Base-by-base conservation (phyloP, 306 rosid genomes). In the Mimosa bimucronata region DNA sequence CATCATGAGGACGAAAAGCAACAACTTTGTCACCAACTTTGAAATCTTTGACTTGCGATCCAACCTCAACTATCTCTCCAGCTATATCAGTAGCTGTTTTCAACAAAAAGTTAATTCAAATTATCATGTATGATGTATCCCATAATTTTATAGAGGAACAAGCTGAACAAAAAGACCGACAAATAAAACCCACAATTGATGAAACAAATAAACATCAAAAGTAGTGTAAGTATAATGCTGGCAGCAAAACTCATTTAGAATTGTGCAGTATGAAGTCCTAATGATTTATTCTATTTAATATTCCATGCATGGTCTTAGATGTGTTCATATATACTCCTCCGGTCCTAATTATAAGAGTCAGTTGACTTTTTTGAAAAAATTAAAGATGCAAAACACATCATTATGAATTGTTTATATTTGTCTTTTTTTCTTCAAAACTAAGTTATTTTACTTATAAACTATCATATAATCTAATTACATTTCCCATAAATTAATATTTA, bases 21-120 rank as follows among this genome's bases (percentile, higher is more conserved):
- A 91, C 44, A 60, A 89, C 91, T 92, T 91, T 88, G 77, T 92
- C 96, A 9, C 97, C 94, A 29, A 52, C 83, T 89, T 85, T 84
- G 66, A 91, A 84, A 78, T 86, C 87, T 65, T 80, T 85, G 50
- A 91, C 87, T 60, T 84, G 85, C 5, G 82, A 46, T 78, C 92
- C 96, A 23, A 89, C 83, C 77, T 84, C 84, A 19, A 84, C 80
- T n/a, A 92, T 60, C 79, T 88, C 94, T 72, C 96, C 97, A 0
- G 97, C 86, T 2, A 92, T 78, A 53, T 92, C 97, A 60, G 88
- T 89, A 76, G 86, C 90, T 86, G 62, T 70, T 66, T 53, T 52
- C 28, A 82, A 3, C 38, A 61, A 75, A 9, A 0, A 61, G 21
- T 9, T 19, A 31, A 30, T 19, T 40, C 30, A 57, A 9, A 75